Evolutionary conservation across 2,329 filamentous ascomycete genomes (phyloP), one percentile per base, ranked within the genome.

Genomic region (Pyrenophora teres): DNA sequence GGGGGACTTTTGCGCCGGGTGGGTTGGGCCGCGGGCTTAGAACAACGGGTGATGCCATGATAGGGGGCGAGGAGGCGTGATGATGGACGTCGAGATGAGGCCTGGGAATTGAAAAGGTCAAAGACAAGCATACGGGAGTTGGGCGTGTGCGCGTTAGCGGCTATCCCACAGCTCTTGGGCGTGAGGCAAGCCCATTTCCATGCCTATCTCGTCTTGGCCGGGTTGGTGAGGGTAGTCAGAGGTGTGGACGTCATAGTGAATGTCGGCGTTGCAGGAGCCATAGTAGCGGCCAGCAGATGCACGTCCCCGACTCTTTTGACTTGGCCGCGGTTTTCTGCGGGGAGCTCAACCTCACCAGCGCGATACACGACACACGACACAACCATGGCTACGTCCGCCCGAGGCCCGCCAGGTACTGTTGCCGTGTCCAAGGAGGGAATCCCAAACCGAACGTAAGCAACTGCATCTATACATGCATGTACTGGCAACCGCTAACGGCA

Each of bases 401-500:
- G 63, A 54, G 63, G 60, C 46, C 54, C 63, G n/a, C 62, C 62
- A 23, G 63, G 63, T 40, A 60, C 63, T 25, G 56, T 54, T 39
- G 54, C 57, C 32, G 54, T 50, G 9, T 27, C 52, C 37, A 64
- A 60, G 27, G 60, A 65, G 35, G 60, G 53, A 3, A 45, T 56
- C 2, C 67, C 69, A 3, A 74, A 72, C 44, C 60, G 67, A 44
- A 74, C 72, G 71, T 73, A 56, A 52, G 71, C 58, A 30, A 2
- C 9, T 5, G 27, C 10, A 10, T 10, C 23, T 30, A 12, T 13
- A 21, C 19, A 21, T 30, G 4, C 27, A 7, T 30, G 8, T 9
- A 30, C 25, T 13, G 10, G 9, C 27, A 30, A 13, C n/a, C 16
- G 9, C 56, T 65, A 32, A 65, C 46, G 13, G 9, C 45, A 25